Evolutionary conservation across 2,329 filamentous ascomycete genomes (phyloP).

Genomic region (Venturia carpophila): DNA sequence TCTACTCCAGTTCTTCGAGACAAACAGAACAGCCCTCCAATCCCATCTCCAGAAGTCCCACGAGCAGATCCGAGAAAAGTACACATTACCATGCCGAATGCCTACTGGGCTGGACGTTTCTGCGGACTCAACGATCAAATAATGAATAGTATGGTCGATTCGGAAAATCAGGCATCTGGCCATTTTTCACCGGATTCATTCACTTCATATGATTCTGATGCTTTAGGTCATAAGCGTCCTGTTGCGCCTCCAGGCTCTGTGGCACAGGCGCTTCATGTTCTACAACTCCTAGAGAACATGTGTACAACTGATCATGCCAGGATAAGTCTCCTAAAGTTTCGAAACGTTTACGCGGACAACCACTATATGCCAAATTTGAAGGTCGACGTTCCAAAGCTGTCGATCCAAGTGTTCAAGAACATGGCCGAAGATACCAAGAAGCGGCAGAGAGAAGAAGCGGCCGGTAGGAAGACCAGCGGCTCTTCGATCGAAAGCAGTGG

Average conservation of each 20-base stretch:
- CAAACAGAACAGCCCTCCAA: not conserved
- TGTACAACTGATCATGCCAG: conserved; percentile 5
- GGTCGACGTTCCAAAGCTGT: conserved; percentile 9
- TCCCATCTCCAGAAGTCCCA: not conserved
- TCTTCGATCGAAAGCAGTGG: not conserved
- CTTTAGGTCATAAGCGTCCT: not conserved
- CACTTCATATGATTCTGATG: not conserved
- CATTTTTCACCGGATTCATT: not conserved
- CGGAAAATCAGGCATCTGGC: not conserved
- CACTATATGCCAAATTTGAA: not conserved
- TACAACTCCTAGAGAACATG: not conserved
- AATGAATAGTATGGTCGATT: conserved; percentile 6
- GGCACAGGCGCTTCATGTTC: not conserved
- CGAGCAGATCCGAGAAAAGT: not conserved
- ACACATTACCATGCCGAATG: conserved; percentile 7
- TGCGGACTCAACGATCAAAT: conserved; percentile 6
- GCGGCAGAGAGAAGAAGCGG: not conserved
- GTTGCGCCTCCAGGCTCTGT: not conserved
- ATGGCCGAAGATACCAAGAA: not conserved
- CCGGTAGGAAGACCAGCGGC: not conserved
- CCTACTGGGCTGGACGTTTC: conserved; percentile 14
- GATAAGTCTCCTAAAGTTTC: not conserved
- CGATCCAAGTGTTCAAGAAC: not conserved
- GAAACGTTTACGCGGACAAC: conserved; percentile 11
- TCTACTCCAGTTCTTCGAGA: not conserved